phyloP scores from a whole-genome alignment of 2,329 filamentous ascomycete species.

The Fusarium sororula region DNA sequence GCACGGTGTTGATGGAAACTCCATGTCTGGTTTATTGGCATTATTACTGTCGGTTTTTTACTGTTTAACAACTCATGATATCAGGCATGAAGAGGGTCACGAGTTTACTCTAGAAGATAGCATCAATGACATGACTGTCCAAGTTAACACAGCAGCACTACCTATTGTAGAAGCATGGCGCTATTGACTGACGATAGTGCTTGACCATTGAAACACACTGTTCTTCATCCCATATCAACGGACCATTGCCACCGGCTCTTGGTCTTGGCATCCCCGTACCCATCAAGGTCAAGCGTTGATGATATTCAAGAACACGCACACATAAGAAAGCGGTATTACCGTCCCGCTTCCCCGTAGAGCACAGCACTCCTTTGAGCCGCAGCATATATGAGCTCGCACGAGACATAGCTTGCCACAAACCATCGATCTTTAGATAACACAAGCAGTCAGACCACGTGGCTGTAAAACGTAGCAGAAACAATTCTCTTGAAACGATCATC shows the following conservation, averaged over 20 bases:
- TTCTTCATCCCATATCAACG: neutral
- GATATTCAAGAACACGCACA: neutral
- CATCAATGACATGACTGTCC: conserved; percentile 18
- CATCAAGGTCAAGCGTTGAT: neutral
- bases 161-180: neutral
- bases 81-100: conserved; percentile 11
- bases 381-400: neutral
- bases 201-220: neutral
- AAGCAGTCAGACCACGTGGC: conserved; percentile 13
- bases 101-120: conserved; percentile 11
- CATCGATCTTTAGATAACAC: neutral
- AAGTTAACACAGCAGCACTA: neutral
- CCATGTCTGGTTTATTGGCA: neutral
- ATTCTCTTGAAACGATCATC: conserved; percentile 7
- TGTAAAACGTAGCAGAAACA: conserved; percentile 18
- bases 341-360: neutral
- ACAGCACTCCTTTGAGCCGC: neutral
- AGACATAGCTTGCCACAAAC: neutral
- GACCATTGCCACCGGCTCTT: neutral
- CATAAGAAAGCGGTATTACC: neutral
- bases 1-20: neutral
- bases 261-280: neutral
- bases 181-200: neutral
- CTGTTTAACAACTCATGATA: conserved; percentile 14
- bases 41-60: neutral